Evolutionary conservation across 352 stramenopile species (phyloP), one percentile per base, ranked within the genome.

Genomic region (Globisporangium irregulare): DNA sequence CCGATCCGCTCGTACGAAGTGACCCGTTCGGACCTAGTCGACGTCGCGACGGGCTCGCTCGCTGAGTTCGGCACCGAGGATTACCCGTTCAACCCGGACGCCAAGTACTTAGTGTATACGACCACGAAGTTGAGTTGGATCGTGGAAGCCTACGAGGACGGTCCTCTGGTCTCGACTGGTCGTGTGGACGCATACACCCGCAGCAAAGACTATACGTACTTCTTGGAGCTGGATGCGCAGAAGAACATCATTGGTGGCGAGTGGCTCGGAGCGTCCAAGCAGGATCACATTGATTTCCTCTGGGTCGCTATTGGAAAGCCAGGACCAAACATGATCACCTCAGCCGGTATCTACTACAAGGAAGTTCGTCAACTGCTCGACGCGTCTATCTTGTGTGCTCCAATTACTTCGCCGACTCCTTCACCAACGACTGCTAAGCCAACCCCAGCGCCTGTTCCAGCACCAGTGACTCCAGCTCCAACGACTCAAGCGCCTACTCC

Each of bases 61-160:
- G 63, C 72, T 34, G 78, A 78, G 51, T 87, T 81, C 53, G 75
- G 77, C 29, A 68, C 77, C 5, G 60, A 77, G 27, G 41, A 43
- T 63, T 90, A 88, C 59, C 76, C 76, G 34, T 90, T 83, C 74
- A 87, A 87, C 43, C 64, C 66, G 20, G 62, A 67, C 15, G 73
- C 75, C 22, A 73, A 73, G 64, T 78, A 73, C 53, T 68, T 90
- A 22, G 66, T 74, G 67, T 87, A 84, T 62, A 71, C 80, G 4
- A 69, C 75, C 57, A 73, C 66, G 25, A 74, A 34, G 61, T 66
- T 88, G 4, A 76, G 72, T 38, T 88, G 75, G 73, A 72, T 88
- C 34, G 34, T 68, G 24, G 76, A 85, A 68, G 62, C 50, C 34
- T 41, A 54, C 50, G 50, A 61, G 18, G 62, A 61, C 20, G 62